Conservation (phyloP, 148 eudicot species). For the Camellia lanceoleosa region DNA sequence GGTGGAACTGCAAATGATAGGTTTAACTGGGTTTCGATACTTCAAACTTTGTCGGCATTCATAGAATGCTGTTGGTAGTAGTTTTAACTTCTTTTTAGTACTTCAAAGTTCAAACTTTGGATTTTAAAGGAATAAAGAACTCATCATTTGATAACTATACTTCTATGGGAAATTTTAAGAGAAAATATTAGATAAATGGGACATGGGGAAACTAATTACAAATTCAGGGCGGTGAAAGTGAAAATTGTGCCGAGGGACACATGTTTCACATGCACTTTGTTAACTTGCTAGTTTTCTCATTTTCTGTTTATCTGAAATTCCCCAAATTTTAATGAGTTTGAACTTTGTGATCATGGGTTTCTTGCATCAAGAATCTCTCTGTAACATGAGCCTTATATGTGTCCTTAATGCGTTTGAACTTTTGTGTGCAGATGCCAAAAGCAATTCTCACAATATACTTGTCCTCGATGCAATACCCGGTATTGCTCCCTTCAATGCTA, state of each 20-base stretch:
- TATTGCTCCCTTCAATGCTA: conserved; percentile 96
- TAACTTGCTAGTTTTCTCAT: no score
- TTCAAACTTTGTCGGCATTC: background rate
- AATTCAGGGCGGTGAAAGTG: no score
- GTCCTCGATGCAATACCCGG: conserved; percentile 85
- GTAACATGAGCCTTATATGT: background rate
- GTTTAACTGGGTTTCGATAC: background rate
- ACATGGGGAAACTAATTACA: no score
- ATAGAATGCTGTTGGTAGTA: background rate
- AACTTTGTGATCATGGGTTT: background rate
- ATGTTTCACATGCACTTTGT: no score
- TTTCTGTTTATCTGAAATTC: no score
- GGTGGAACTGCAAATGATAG: background rate
- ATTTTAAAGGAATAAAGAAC: background rate
- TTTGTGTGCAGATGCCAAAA: conserved; percentile 65
- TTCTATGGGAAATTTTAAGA: background rate
- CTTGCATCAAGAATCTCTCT: background rate
- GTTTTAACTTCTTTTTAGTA: background rate
- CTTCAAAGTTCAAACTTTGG: background rate
- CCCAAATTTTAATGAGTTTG: no score
- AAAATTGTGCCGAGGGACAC: no score
- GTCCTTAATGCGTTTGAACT: background rate
- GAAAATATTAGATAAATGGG: background rate
- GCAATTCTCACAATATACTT: conserved; percentile 89
- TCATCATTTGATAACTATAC: background rate